Conservation (phyloP, 371 early-diverging fungal genomes). For the Blyttiomyces sp. region DNA sequence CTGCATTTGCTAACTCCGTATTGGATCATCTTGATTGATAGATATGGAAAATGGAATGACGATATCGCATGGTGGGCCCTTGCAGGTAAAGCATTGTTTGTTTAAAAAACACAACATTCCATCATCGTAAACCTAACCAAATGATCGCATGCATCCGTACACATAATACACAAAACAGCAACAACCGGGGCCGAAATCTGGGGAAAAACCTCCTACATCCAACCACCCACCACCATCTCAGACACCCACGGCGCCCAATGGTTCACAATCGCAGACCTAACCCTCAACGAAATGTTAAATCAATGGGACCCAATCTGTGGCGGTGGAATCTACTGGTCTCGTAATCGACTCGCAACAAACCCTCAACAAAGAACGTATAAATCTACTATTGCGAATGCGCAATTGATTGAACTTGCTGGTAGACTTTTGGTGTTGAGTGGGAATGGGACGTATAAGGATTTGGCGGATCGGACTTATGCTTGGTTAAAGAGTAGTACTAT, state of each 20-base stretch:
- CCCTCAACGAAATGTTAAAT: slow-evolving; percentile 29
- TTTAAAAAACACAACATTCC: too few relatives aligned
- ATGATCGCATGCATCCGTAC: too few relatives aligned
- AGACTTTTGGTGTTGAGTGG: slow-evolving; percentile 27
- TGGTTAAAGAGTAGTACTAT: slow-evolving; percentile 31
- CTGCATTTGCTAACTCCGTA: not conserved
- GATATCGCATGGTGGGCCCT: slow-evolving; percentile 19
- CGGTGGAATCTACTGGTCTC: slow-evolving; percentile 43
- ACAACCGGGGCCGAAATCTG: not conserved
- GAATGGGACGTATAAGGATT: slow-evolving; percentile 20
- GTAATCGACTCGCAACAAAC: slow-evolving; percentile 19
- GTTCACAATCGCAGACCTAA: slow-evolving; percentile 25
- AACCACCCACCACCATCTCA: not conserved
- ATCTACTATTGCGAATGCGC: slow-evolving; percentile 41
- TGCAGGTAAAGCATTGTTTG: too few relatives aligned
- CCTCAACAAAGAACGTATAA: slow-evolving; percentile 26
- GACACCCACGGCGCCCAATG: slow-evolving; percentile 10
- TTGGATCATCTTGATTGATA: too few relatives aligned
- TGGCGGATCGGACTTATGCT: slow-evolving; percentile 17
- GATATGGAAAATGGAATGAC: slow-evolving; percentile 15
- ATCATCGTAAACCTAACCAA: too few relatives aligned
- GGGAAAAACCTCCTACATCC: not conserved
- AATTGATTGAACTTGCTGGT: slow-evolving; percentile 30
- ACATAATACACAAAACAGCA: too few relatives aligned
- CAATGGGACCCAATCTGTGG: slow-evolving; percentile 36